These are phyloP conservation scores for Exophiala viscosa DNA, from an alignment of 2,329 filamentous ascomycete species.

Conservation along the genomic window DNA sequence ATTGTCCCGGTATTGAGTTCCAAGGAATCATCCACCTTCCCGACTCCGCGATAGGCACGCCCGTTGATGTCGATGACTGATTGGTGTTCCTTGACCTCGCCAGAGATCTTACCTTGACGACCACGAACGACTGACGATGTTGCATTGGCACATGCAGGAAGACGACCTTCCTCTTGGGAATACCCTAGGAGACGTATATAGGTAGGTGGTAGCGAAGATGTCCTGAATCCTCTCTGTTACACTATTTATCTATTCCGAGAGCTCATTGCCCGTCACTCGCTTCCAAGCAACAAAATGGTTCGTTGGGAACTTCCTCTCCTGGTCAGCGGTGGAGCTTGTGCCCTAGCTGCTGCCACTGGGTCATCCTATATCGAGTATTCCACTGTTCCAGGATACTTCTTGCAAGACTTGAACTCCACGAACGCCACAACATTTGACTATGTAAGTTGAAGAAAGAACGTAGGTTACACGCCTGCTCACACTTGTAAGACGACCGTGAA, in stretches of 20 bases:
- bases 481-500: conserved; percentile 37
- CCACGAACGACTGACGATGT: neutral
- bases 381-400: conserved; percentile 47
- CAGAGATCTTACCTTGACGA: neutral
- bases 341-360: neutral
- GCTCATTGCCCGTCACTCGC: neutral
- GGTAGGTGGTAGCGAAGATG: too few species aligned
- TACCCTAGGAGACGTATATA: neutral
- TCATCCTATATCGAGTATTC: conserved; percentile 32
- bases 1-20: too few species aligned
- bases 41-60: neutral
- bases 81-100: neutral
- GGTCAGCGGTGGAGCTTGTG: conserved; percentile 4
- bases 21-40: too few species aligned
- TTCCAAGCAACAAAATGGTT: conserved; percentile 9
- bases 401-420: conserved; percentile 49
- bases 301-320: conserved; percentile 6
- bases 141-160: neutral
- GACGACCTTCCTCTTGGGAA: neutral
- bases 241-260: neutral
- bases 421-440: conserved; percentile 49
- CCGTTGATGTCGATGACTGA: neutral
- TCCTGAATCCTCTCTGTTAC: too few species aligned
- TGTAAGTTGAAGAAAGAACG: conserved; percentile 32
- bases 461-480: neutral